Base-by-base conservation (phyloP, 2,329 filamentous ascomycete genomes). In the Reticulascus tulasneorum region DNA sequence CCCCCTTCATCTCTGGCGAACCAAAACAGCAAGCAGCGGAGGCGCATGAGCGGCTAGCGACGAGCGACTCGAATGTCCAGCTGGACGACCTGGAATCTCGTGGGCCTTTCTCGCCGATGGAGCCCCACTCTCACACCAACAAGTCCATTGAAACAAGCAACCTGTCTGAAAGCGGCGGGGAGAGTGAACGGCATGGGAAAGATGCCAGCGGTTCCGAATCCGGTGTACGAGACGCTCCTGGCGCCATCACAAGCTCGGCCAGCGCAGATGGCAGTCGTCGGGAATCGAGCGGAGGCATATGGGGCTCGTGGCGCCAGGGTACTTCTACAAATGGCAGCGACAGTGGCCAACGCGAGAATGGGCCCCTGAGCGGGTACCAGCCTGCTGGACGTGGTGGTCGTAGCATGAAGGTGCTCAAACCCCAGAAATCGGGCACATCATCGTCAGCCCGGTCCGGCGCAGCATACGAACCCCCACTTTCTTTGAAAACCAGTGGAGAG, bases 351-450 rank as follows among this genome's bases (percentile, higher is more conserved):
- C 73, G 69, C 38, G 76, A 78, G 43, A 42, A 42, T n/a, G 62
- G 63, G 3, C 71, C 71, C 35, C 59, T 77, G 47, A 82, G 79
- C 49, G 80, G 81, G 18, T 87, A 88, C 54, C 83, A 87, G 54
- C 82, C 82, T 49, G 69, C 82, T 46, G 63, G 79, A 54, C 69
- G 79, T 30, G 62, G 67, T 13, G 64, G 73, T 12, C 77, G 84
- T 32, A 82, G 80, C 33, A 97, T 97, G 84, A 97, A 95, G 66
- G 84, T 96, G 2, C 69, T 97, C 34, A 88, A 89, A 53, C 82
- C 91, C 2, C 75, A 73, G 37, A 93, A 88, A 56, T 71, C 81
- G 6, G 63, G 64, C 16, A 34, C 41, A 19, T 46, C 82, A 1
- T 64, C 65, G 2, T 71, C 72, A 9, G 62, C 65, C 2, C 68